Evolutionary conservation across 75 land plant genomes (phyloP).

Genomic region (Cryptomeria japonica): DNA sequence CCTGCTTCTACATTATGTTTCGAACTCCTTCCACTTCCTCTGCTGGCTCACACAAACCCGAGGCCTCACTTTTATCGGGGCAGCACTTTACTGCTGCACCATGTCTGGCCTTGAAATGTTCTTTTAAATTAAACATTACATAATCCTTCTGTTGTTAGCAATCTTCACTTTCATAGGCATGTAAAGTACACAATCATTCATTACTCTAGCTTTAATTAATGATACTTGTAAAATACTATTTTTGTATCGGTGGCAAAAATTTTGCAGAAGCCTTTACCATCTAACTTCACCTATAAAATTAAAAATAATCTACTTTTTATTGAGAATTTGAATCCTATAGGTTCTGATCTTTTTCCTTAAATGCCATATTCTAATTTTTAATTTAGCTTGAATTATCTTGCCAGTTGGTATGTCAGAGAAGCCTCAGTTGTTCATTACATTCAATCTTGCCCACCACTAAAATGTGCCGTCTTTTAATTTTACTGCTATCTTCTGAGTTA

Average conservation of each 20-base stretch:
- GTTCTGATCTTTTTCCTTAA: background rate
- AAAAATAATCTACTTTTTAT: background rate
- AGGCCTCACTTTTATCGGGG: background rate
- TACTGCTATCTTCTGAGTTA: background rate
- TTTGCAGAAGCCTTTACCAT: background rate
- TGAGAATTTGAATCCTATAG: background rate
- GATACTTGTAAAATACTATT: background rate
- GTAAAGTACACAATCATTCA: background rate
- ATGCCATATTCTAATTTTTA: background rate
- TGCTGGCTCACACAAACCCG: background rate
- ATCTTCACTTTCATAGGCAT: background rate
- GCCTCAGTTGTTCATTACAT: background rate
- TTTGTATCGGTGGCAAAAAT: background rate
- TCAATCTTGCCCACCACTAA: background rate
- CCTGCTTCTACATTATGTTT: background rate
- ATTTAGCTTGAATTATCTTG: background rate
- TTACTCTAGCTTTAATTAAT: background rate
- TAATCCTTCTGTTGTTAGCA: background rate
- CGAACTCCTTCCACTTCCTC: background rate
- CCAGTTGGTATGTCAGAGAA: background rate
- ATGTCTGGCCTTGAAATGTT: background rate
- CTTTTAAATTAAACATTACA: no score
- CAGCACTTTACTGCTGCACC: background rate
- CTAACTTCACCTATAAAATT: background rate
- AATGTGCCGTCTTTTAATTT: background rate